These are phyloP conservation scores for Calonectria multiphialidica DNA, from an alignment of 2,329 filamentous ascomycete genomes.

Conservation along the genomic window DNA sequence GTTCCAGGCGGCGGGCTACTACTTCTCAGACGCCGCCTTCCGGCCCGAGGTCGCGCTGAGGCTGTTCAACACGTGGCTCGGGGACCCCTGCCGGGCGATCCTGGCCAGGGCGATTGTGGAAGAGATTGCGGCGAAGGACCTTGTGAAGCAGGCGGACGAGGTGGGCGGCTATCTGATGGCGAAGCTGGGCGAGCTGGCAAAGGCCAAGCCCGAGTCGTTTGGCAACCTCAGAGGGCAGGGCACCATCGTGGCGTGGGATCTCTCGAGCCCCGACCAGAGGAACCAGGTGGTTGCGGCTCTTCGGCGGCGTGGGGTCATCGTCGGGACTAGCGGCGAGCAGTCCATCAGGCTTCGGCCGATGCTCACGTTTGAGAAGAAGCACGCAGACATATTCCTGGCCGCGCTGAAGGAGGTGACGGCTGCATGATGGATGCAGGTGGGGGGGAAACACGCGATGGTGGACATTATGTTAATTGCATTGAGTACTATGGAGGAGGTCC, in stretches of 20 bases:
- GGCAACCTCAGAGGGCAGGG: constrained; percentile 11
- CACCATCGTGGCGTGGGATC: constrained; percentile 16
- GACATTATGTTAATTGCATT: too few relatives aligned
- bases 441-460: too few relatives aligned
- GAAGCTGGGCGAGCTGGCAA: background rate
- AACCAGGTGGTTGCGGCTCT: constrained; percentile 14
- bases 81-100: constrained; percentile 86
- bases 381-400: constrained; percentile 10
- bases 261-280: background rate
- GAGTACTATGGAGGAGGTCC: background rate
- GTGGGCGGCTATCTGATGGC: constrained; percentile 1
- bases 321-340: constrained; percentile 10
- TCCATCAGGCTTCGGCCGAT: constrained; percentile 11
- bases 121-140: constrained; percentile 66
- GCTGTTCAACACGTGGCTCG: constrained; percentile 98
- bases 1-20: constrained; percentile 16
- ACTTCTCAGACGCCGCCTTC: constrained; percentile 68
- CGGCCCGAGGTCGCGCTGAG: constrained; percentile 92
- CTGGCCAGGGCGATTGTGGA: constrained; percentile 87
- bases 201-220: background rate
- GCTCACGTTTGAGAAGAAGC: constrained; percentile 16
- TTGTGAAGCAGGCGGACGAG: constrained; percentile 8
- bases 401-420: background rate
- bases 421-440: too few relatives aligned
- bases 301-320: constrained; percentile 3